These are phyloP conservation scores for Phylloporus sp. DNA, from an alignment of 768 basidiomycete genomes.

Conservation along the genomic window DNA sequence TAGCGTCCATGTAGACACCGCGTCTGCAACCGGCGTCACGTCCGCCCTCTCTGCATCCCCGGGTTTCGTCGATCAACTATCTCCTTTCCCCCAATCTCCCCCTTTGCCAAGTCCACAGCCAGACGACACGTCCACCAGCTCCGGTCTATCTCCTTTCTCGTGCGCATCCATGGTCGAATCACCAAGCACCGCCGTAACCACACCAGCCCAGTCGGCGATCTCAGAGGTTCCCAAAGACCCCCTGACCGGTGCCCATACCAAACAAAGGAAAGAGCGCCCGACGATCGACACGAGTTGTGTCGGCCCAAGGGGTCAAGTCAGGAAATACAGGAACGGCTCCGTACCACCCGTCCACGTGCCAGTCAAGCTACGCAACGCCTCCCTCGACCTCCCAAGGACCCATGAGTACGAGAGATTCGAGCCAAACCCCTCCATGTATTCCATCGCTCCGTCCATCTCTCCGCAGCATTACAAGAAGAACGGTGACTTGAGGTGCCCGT, in stretches of 20 bases:
- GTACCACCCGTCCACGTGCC: constrained; percentile 30
- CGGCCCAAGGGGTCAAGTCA: constrained; percentile 29
- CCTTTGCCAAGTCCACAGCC: constrained; percentile 22
- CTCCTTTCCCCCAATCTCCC: constrained; percentile 18
- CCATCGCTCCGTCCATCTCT: constrained; percentile 28
- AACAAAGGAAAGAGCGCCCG: constrained; percentile 27
- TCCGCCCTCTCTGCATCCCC: constrained; percentile 12
- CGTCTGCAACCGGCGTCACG: constrained; percentile 16
- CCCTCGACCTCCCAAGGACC: constrained; percentile 27
- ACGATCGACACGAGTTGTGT: constrained; percentile 31
- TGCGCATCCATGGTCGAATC: constrained; percentile 23
- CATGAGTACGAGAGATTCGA: constrained; percentile 24
- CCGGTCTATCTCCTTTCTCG: constrained; percentile 27
- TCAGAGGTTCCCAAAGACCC: constrained; percentile 15
- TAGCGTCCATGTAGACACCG: constrained; percentile 29
- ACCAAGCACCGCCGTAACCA: constrained; percentile 24
- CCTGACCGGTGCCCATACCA: constrained; percentile 12
- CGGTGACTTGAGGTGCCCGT: constrained; percentile 19
- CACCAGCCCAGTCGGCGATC: constrained; percentile 22
- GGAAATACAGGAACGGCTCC: constrained; percentile 29
- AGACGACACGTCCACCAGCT: constrained; percentile 19
- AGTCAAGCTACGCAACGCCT: constrained; percentile 27
- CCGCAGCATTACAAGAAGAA: constrained; percentile 19
- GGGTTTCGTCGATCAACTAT: constrained; percentile 19
- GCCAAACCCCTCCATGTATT: constrained; percentile 28